Evolutionary conservation across 108 stramenopile species (phyloP).

Genomic region (Skeletonema marinoi): DNA sequence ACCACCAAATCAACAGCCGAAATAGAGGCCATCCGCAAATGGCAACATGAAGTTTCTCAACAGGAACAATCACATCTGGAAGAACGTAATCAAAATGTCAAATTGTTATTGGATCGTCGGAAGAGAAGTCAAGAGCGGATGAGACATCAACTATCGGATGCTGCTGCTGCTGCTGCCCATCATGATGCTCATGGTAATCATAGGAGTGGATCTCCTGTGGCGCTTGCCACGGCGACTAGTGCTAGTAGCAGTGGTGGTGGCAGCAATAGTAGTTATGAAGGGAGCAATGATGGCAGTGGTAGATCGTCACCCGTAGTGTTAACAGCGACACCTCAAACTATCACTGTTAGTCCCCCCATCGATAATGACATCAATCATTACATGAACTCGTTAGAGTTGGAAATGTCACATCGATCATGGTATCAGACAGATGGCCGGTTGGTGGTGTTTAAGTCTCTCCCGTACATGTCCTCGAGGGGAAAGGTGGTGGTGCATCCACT

Average conservation of each 20-base stretch:
- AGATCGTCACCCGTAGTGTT: not conserved
- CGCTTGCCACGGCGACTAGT: not conserved
- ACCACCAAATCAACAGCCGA: not conserved
- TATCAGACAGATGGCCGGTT: constrained; percentile 47
- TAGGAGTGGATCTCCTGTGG: no score
- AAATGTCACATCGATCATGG: constrained; percentile 34
- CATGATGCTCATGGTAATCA: no score
- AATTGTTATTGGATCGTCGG: not conserved
- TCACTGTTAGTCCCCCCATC: not conserved
- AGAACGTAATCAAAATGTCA: constrained; percentile 26
- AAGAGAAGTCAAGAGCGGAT: not conserved
- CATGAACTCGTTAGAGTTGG: constrained; percentile 1
- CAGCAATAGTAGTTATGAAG: no score
- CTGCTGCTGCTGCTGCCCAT: not conserved
- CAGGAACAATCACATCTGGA: constrained; percentile 5
- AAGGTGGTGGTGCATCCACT: constrained; percentile 10
- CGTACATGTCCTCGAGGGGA: constrained; percentile 19
- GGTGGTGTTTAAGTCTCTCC: constrained; percentile 45
- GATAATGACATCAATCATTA: not conserved
- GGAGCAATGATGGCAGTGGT: not conserved
- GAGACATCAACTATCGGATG: not conserved
- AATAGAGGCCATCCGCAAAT: not conserved
- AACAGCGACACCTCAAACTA: not conserved
- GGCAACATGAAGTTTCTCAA: not conserved
- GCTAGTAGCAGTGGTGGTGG: not conserved